Base-by-base conservation (phyloP, 495 filamentous ascomycete genomes). In the Jackrogersella minutella region DNA sequence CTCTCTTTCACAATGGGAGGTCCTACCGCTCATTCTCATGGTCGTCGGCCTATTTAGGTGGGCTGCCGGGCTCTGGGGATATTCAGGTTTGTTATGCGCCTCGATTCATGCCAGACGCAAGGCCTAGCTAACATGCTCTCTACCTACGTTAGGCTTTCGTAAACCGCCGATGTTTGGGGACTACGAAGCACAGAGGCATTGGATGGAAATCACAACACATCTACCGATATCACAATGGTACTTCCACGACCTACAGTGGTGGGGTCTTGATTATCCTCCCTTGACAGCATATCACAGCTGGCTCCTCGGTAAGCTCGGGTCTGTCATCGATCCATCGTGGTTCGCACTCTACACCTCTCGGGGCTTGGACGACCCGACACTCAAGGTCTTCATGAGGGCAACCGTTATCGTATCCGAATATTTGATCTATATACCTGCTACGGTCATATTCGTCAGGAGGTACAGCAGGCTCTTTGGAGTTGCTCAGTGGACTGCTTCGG, bases 271-370 rank as follows among this genome's bases (percentile, higher is more conserved):
- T 74, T 99, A 99, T 74, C 95, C 95, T 39, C 95, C 95, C 30
- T 85, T 99, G 81, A 98, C 95, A 13, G 95, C 95, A 49, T 97
- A 98, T 75, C 95, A 99, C 76, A 97, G 93, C 81, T 97, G 93
- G 95, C 72, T 95, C 8, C 77, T 94, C 56, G 95, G 95, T 28
- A 92, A 90, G 72, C 88, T 97, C 73, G 95, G 95, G 14, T 82
- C 86, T 39, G 71, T 86, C 28, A 88, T 97, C 74, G 81, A 97
- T 58, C 90, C 91, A 0, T 73, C 83, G 0, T 99, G 94, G 93
- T 98, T 97, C 75, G 88, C 87, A n/a, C 86, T 99, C 34, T 84
- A 91, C 75, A 83, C 83, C 0, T 97, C 93, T 4, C 90, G 95
- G 34, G 93, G 92, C 28, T 80, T 87, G 14, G 91, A 97, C 53